Percentiles rank a stretch among this genome's conserved stretches.
phyloP scores from a whole-genome alignment of 176 grass and related monocot species.

The Juncus effusus region DNA sequence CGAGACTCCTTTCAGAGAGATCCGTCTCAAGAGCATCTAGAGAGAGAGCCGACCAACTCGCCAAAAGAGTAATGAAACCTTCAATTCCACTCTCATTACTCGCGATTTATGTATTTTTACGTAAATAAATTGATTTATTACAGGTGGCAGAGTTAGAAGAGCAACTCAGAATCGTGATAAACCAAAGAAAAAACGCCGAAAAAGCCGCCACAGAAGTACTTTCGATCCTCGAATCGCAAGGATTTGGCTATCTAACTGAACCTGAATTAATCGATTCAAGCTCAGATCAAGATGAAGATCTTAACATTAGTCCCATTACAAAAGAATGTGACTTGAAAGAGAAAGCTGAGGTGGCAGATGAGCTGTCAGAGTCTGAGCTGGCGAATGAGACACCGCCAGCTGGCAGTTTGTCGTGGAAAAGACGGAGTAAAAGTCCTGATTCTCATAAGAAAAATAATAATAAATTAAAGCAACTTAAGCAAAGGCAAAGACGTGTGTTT shows the following conservation, averaged over 20 bases:
- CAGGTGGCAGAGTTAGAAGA: slow-evolving; percentile 92
- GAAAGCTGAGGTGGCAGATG: slow-evolving; percentile 35
- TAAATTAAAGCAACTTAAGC: slow-evolving; percentile 49
- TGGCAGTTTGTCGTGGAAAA: slow-evolving; percentile 81
- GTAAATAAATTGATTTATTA: neutral
- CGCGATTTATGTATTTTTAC: slow-evolving; percentile 1
- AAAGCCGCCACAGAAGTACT: slow-evolving; percentile 56
- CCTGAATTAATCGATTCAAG: slow-evolving; percentile 37
- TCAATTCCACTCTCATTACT: neutral
- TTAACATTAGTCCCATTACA: neutral
- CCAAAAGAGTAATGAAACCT: slow-evolving; percentile 49
- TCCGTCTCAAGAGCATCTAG: slow-evolving; percentile 75
- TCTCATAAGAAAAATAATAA: slow-evolving; percentile 44
- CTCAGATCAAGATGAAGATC: slow-evolving; percentile 40
- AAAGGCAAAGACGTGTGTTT: slow-evolving; percentile 38
- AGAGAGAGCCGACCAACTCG: slow-evolving; percentile 74
- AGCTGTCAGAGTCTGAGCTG: slow-evolving; percentile 41
- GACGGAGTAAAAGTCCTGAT: slow-evolving; percentile 61
- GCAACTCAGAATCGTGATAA: slow-evolving; percentile 60
- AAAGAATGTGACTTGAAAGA: slow-evolving; percentile 22
- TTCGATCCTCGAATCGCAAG: slow-evolving; percentile 52
- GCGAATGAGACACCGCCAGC: slow-evolving; percentile 27
- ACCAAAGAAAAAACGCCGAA: slow-evolving; percentile 70
- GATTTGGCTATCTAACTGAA: slow-evolving; percentile 51
- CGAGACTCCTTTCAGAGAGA: slow-evolving; percentile 89